These are phyloP conservation scores for Fusarium liriodendri DNA, from an alignment of 2,329 filamentous ascomycete genomes.

Conservation along the genomic window DNA sequence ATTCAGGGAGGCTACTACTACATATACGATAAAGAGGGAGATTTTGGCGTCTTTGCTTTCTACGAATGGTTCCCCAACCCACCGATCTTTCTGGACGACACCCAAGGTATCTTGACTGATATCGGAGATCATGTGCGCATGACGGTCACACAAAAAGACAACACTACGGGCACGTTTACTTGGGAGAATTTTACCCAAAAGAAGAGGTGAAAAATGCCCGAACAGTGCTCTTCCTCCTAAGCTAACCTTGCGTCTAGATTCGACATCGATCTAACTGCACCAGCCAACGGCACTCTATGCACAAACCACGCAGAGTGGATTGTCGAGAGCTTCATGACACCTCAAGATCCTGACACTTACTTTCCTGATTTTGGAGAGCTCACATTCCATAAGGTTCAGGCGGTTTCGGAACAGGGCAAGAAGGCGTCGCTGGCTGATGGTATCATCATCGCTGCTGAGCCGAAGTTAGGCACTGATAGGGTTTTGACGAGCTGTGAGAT, in stretches of 20 bases:
- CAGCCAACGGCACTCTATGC: conserved; percentile 7
- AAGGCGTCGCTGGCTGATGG: conserved; percentile 2
- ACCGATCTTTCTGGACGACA: conserved; percentile 6
- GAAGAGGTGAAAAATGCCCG: not conserved
- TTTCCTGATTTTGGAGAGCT: conserved; percentile 12
- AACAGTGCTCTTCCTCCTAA: not conserved
- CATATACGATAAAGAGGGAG: conserved; percentile 5
- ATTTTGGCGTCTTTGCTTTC: conserved; percentile 18
- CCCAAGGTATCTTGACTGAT: not conserved
- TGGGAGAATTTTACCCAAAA: conserved; percentile 16
- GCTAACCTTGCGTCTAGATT: not conserved
- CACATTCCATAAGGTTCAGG: conserved; percentile 10
- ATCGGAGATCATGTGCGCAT: conserved; percentile 21
- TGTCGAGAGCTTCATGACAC: conserved; percentile 12
- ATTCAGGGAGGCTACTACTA: conserved; percentile 18
- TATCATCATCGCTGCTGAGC: not conserved
- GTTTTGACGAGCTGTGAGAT: not conserved
- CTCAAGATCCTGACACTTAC: not conserved
- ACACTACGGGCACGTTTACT: conserved; percentile 5
- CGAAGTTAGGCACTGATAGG: not conserved
- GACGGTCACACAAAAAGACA: conserved; percentile 10
- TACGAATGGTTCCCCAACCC: conserved; percentile 18
- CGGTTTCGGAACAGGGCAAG: conserved; percentile 3
- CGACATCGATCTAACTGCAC: not conserved
- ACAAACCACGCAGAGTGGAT: conserved; percentile 21